phyloP scores from a whole-genome alignment of 306 rosid genomes.

The Urtica urens region DNA sequence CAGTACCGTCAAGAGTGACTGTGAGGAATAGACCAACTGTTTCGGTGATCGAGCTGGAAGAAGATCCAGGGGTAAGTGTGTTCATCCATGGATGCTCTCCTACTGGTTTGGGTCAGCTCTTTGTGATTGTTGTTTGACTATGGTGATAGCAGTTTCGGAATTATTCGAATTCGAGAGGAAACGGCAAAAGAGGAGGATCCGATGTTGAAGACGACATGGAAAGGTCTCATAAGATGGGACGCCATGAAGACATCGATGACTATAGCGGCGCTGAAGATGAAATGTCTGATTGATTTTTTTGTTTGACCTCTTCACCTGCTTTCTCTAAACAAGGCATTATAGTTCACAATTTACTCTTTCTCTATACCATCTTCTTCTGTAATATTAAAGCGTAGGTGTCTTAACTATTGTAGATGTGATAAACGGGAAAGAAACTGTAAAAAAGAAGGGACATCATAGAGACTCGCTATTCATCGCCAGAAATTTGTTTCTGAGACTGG shows the following conservation, averaged over 20 bases:
- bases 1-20: constrained; percentile 65
- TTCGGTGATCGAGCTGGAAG: constrained; percentile 59
- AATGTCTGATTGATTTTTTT: constrained; percentile 52
- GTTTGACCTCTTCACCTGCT: constrained; percentile 18
- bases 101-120: constrained; percentile 7
- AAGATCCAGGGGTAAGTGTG: constrained; percentile 86
- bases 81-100: too few relatives aligned
- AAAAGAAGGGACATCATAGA: constrained; percentile 11
- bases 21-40: constrained; percentile 65
- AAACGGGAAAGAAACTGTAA: constrained; percentile 17
- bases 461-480: neutral
- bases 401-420: constrained; percentile 20
- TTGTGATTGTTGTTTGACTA: neutral
- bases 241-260: constrained; percentile 52
- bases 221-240: constrained; percentile 37
- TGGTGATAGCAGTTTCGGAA: constrained; percentile 40
- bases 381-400: constrained; percentile 29
- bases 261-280: constrained; percentile 84
- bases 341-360: constrained; percentile 15
- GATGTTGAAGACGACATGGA: constrained; percentile 66
- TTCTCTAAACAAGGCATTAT: constrained; percentile 12
- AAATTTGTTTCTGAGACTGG: neutral
- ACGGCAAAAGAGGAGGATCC: constrained; percentile 31
- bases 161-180: constrained; percentile 39
- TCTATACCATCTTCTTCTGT: constrained; percentile 1